phyloP scores from a whole-genome alignment of 345 rosid genomes.

The Jatropha curcas region DNA sequence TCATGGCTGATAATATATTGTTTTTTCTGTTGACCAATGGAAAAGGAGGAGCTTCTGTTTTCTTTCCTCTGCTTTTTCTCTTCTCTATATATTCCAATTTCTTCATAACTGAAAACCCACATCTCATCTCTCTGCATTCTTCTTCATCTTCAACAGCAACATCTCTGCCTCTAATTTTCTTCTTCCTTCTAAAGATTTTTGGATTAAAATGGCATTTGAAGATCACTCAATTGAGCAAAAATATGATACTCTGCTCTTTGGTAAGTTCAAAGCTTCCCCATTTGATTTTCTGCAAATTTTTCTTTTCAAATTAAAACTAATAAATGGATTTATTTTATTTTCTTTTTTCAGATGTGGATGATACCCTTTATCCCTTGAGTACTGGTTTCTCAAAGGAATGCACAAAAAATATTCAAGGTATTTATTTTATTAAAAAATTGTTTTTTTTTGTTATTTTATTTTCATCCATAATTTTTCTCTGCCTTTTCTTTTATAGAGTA shows the following conservation, averaged over 20 bases:
- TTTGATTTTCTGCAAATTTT: background rate
- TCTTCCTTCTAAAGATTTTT: background rate
- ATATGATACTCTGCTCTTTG: slow-evolving; percentile 81
- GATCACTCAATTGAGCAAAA: slow-evolving; percentile 25
- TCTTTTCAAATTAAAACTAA: background rate
- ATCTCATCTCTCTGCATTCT: background rate
- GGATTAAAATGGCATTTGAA: slow-evolving; percentile 6
- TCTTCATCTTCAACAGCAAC: no score
- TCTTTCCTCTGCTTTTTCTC: background rate
- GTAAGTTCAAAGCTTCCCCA: slow-evolving; percentile 35
- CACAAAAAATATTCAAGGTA: slow-evolving; percentile 70
- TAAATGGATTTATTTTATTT: background rate
- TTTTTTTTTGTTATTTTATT: background rate
- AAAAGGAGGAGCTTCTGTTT: background rate
- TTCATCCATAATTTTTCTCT: background rate
- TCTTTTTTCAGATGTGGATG: slow-evolving; percentile 69
- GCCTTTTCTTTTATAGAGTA: slow-evolving; percentile 16
- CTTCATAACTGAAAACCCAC: background rate
- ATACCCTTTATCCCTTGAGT: slow-evolving; percentile 81
- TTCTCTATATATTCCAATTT: background rate
- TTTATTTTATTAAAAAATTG: background rate
- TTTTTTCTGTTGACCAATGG: background rate
- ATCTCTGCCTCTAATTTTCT: background rate
- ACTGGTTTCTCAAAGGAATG: slow-evolving; percentile 58
- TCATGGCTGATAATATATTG: background rate